A percentile compares a stretch with the other conserved stretches of the same genome.
These are phyloP conservation scores for Xylariaceae sp. DNA, from an alignment of 2,329 filamentous ascomycete species.

Conservation along the genomic window DNA sequence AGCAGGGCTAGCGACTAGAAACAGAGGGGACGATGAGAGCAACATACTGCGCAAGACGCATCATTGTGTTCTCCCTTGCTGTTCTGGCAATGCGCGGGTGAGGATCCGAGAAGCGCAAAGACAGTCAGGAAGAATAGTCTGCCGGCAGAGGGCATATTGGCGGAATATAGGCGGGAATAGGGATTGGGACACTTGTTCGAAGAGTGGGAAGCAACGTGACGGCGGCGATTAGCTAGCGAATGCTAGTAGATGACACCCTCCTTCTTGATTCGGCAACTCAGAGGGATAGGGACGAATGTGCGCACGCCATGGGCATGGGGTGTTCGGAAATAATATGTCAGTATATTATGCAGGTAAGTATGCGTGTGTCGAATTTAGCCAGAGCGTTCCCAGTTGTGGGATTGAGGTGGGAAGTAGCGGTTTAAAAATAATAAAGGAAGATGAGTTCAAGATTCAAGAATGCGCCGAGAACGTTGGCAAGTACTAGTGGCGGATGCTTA, in stretches of 20 bases:
- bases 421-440: slow-evolving; percentile 2
- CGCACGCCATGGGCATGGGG: slow-evolving; percentile 3
- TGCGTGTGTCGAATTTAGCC: slow-evolving; percentile 19
- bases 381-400: too few relatives aligned
- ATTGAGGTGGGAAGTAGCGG: too few relatives aligned
- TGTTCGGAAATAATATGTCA: too few relatives aligned
- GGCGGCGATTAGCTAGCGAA: slow-evolving; percentile 1
- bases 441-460: too few relatives aligned
- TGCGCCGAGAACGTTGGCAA: too few relatives aligned
- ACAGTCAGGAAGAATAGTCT: slow-evolving; percentile 54
- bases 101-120: slow-evolving; percentile 52
- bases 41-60: slow-evolving; percentile 50
- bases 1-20: slow-evolving; percentile 21
- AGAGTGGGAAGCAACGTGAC: slow-evolving; percentile 3
- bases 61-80: slow-evolving; percentile 36
- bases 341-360: too few relatives aligned
- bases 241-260: slow-evolving; percentile 10
- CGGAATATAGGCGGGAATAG: slow-evolving; percentile 13
- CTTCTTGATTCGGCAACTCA: slow-evolving; percentile 19
- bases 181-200: slow-evolving; percentile 15
- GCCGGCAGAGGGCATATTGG: slow-evolving; percentile 49
- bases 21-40: slow-evolving; percentile 21
- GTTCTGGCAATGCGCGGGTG: slow-evolving; percentile 44
- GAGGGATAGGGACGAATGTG: slow-evolving; percentile 3
- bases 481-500: too few relatives aligned